Base-by-base conservation (phyloP, 352 stramenopile species). In the Phytopythium vexans region DNA sequence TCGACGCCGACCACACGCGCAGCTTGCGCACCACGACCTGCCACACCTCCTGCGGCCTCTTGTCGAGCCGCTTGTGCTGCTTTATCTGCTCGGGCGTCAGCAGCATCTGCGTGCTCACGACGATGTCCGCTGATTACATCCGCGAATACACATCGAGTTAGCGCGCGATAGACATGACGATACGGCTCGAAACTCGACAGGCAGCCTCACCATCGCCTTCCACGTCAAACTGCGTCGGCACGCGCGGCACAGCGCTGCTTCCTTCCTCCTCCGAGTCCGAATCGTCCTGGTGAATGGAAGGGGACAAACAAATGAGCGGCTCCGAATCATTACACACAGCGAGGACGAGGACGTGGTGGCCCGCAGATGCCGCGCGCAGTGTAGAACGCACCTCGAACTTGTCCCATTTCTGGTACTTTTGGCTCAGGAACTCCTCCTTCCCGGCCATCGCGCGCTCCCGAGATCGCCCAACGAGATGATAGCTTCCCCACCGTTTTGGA, bases 351-450 rank as follows among this genome's bases (percentile, higher is more conserved):
- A 54, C 6, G 50, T 9, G 21, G 16, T 5, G 36, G 41, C 31
- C 37, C 40, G 5, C 35, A n/a, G 41, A 31, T 31, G 21, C 8
- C 8, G 16, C n/a, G 21, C 3, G 21, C 0, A 3, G 12, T n/a
- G 5, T 2, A 32, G 41, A 14, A 47, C 62, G 35, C 40, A 92
- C 83, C 72, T 86, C 74, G 50, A 94, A 92, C 51, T 91, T 82
- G 65, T 89, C 80, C 84, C 84, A 94, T 61, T 92, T 94, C 70
- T 90, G 75, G 66, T 94, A 94, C 49, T 88, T 94, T 66, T 94
- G 87, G 69, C 64, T 89, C 60, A 94, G 69, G 62, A 77, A 94
- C 51, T 92, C 49, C 49, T 93, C 82, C 50, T 69, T 60, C 44
- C 74, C 62, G 52, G 68, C 54, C 68, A 77, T 77, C 15, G 14